A percentile compares a stretch with the other conserved stretches of the same genome.
Evolutionary conservation across 2,329 filamentous ascomycete species (phyloP).

Genomic region (Karstenula rhodostoma): DNA sequence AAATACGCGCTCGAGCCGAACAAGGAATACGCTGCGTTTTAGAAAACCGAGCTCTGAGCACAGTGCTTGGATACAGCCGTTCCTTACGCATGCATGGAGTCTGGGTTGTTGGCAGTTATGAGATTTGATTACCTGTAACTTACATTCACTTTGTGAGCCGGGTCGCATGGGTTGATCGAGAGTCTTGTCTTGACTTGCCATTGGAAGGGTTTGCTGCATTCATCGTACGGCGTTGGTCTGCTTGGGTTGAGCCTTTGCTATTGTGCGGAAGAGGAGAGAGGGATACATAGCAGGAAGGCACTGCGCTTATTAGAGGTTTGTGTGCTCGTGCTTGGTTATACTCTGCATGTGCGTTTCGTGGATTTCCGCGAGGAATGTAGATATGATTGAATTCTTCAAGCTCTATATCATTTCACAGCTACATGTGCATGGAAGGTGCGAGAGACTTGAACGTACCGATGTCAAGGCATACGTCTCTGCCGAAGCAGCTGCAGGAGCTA

Average conservation of each 20-base stretch:
- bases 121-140: not conserved
- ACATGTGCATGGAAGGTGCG: too few species aligned
- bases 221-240: constrained; percentile 14
- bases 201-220: constrained; percentile 7
- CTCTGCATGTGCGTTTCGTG: constrained; percentile 1
- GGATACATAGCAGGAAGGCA: not conserved
- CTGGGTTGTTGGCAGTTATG: constrained; percentile 10
- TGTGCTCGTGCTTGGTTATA: constrained; percentile 8
- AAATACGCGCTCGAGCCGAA: constrained; percentile 59
- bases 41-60: constrained; percentile 4
- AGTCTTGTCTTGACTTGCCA: not conserved
- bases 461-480: too few species aligned
- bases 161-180: constrained; percentile 1
- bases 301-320: constrained; percentile 5
- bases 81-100: constrained; percentile 13
- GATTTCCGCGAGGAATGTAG: not conserved
- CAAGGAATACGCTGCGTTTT: constrained; percentile 52
- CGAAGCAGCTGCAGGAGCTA: too few species aligned
- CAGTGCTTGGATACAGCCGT: not conserved
- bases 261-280: not conserved
- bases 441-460: too few species aligned
- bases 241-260: not conserved
- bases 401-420: not conserved
- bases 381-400: constrained; percentile 1
- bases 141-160: constrained; percentile 10